Conservation (phyloP, 768 basidiomycete species). For the Postia placenta region DNA sequence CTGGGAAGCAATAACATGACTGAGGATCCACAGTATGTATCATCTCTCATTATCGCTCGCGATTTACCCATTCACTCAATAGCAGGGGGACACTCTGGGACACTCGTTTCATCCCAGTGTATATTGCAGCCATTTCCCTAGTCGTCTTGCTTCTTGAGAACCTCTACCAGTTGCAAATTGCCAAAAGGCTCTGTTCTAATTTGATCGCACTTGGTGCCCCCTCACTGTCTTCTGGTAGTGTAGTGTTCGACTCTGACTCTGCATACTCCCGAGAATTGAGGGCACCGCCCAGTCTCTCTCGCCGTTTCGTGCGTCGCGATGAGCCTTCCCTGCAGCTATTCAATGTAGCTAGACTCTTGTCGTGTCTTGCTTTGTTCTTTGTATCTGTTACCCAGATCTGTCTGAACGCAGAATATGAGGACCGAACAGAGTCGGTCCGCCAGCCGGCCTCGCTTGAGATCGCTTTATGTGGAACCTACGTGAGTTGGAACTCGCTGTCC, state of each 20-base stretch:
- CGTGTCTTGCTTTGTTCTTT: conserved; percentile 8
- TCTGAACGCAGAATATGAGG: conserved; percentile 30
- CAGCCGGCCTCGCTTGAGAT: conserved; percentile 19
- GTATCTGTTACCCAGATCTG: conserved; percentile 40
- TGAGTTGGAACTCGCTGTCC: conserved; percentile 16
- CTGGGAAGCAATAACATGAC: neutral
- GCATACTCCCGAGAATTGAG: no score
- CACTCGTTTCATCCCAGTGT: neutral
- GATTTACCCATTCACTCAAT: neutral
- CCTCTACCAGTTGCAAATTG: neutral
- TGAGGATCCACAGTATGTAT: no score
- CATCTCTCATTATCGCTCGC: neutral
- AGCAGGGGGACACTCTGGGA: neutral
- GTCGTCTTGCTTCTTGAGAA: neutral
- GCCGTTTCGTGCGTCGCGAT: conserved; percentile 22
- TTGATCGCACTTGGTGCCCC: neutral
- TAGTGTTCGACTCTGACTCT: no score
- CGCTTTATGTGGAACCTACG: conserved; percentile 28
- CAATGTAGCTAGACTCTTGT: conserved; percentile 30
- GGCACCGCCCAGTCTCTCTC: conserved; percentile 21
- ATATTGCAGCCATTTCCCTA: neutral
- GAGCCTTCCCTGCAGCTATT: conserved; percentile 26
- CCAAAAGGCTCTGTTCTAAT: neutral
- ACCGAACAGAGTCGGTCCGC: conserved; percentile 16
- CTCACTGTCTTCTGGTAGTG: no score